Conservation (phyloP, 2,329 filamentous ascomycete species). For the Bisporella sp. region DNA sequence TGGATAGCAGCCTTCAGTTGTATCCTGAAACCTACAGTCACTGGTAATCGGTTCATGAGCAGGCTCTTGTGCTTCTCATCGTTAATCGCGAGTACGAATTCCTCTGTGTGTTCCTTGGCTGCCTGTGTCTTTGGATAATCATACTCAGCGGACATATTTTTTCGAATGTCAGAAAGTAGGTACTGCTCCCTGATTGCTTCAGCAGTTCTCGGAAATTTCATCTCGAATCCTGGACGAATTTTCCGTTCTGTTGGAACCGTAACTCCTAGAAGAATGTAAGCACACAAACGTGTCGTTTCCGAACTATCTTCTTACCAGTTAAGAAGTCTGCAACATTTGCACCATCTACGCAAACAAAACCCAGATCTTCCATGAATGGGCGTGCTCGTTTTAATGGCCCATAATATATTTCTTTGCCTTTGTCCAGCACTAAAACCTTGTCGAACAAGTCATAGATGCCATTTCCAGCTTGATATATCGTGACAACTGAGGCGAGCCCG, state of each 20-base stretch:
- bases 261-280: no score
- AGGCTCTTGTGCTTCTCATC: conserved; percentile 75
- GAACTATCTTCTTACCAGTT: conserved; percentile 40
- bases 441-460: conserved; percentile 69
- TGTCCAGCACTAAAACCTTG: conserved; percentile 72
- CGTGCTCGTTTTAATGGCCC: conserved; percentile 55
- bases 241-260: conserved; percentile 50
- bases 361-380: conserved; percentile 58
- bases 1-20: background rate
- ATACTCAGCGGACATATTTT: no score
- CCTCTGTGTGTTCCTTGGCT: conserved; percentile 35
- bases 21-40: conserved; percentile 64
- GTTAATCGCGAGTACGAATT: conserved; percentile 68
- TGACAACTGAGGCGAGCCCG: conserved; percentile 62
- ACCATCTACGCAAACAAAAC: conserved; percentile 46
- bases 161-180: no score
- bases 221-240: conserved; percentile 60
- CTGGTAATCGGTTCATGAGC: conserved; percentile 68
- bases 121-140: no score
- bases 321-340: conserved; percentile 73
- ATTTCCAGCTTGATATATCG: conserved; percentile 63
- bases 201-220: conserved; percentile 51
- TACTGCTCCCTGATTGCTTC: conserved; percentile 58
- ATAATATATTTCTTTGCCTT: conserved; percentile 61
- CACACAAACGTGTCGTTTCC: no score